phyloP scores from a whole-genome alignment of 192 early-diverging fungal species.

The Umbelopsis sp. region DNA sequence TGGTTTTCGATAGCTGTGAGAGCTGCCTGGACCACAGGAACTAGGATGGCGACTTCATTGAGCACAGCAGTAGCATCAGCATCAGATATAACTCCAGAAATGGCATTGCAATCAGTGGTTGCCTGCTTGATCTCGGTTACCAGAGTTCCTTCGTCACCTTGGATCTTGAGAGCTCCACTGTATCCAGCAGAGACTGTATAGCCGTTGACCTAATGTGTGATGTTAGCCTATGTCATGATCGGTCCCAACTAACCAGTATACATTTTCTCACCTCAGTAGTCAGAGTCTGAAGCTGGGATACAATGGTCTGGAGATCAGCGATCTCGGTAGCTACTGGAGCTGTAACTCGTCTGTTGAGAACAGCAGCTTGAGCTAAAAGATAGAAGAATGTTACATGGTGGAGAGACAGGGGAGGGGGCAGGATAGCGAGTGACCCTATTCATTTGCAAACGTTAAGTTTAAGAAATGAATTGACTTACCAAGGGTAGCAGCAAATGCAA shows the following conservation, averaged over 20 bases:
- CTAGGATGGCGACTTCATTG: background rate
- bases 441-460: background rate
- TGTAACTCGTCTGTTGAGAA: background rate
- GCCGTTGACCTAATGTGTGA: background rate
- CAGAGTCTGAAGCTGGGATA: background rate
- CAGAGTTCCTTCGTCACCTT: background rate
- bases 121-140: constrained; percentile 5
- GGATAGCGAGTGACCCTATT: background rate
- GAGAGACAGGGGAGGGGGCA: background rate
- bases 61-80: constrained; percentile 17
- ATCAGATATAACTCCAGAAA: background rate
- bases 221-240: background rate
- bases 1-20: background rate
- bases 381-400: background rate
- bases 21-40: background rate
- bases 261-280: background rate
- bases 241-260: background rate
- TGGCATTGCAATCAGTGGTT: background rate
- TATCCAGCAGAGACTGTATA: constrained; percentile 2
- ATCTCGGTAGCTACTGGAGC: constrained; percentile 3
- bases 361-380: constrained; percentile 1
- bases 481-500: background rate
- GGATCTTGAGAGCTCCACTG: background rate
- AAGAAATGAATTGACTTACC: background rate
- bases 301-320: background rate